Evolutionary conservation across 2,329 filamentous ascomycete genomes (phyloP), one percentile per base, ranked within the genome.

Genomic region (Erysiphe pulchra): DNA sequence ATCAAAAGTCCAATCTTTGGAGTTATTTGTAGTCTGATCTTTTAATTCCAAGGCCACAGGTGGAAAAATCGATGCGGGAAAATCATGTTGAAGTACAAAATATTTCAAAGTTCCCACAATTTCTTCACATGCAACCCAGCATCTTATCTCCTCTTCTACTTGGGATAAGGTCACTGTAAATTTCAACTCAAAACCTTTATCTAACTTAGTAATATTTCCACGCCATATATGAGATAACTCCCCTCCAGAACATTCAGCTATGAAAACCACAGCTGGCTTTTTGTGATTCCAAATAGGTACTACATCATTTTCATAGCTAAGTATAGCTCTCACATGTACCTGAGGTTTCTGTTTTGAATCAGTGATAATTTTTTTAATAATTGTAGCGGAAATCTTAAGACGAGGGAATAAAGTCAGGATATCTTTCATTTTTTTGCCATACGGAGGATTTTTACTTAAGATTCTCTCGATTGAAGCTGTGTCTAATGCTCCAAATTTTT

Each of bases 41-140:
- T 45, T 49, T n/a, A 34, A 28, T 24, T n/a, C 42, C 20, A 30
- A n/a, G 31, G 34, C 37, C 16, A 38, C 31, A 20, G 45, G 11
- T 36, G 53, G 53, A 47, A 64, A 63, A 10, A 54, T 59, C 5
- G 54, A 59, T 13, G 52, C 49, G 6, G 60, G 58, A 45, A 63
- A 54, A 32, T 59, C 50, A 28, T 51, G 56, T 28, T 53, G 49
- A 8, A 59, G 45, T 37, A 51, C 40, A 42, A 41, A 50, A 13
- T 48, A 52, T 32, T 49, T 50, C 7, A 53, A 57, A 0, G 73
- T 76, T 1, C 74, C 74, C 2, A 76, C 82, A 53, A 95, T 79
- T 39, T 84, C 77, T 61, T 94, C 87, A 51, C 86, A 95, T 59
- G 82, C 80, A 43, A 86, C 66, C 55, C 77, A 73, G 49, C 75